A percentile compares a stretch with the other conserved stretches of the same genome.
phyloP scores from a whole-genome alignment of 2,329 filamentous ascomycete species.

The Thelonectria discophora region DNA sequence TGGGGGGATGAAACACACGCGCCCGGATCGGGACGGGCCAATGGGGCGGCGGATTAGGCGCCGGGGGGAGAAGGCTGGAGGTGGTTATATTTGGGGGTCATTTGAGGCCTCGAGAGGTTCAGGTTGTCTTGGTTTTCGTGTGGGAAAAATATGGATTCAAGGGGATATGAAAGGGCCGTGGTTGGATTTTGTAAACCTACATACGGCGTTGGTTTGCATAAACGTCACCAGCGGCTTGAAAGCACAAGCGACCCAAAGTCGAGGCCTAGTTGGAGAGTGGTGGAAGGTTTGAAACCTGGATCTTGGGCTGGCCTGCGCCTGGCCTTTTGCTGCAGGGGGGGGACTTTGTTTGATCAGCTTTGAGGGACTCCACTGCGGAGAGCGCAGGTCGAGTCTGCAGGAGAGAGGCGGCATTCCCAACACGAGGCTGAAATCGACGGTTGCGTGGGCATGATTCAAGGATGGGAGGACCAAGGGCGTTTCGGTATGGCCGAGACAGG shows the following conservation, averaged over 20 bases:
- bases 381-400: too few relatives aligned
- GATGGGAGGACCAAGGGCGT: too few relatives aligned
- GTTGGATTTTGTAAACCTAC: too few relatives aligned
- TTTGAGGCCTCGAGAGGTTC: background rate
- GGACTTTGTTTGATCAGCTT: too few relatives aligned
- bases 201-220: slow-evolving; percentile 1
- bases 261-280: background rate
- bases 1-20: slow-evolving; percentile 43
- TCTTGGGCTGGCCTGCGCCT: background rate
- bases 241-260: background rate
- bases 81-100: slow-evolving; percentile 10
- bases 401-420: too few relatives aligned
- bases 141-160: background rate
- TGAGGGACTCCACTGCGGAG: too few relatives aligned
- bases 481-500: too few relatives aligned
- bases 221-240: slow-evolving; percentile 11
- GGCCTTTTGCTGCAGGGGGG: background rate
- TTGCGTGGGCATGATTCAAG: too few relatives aligned
- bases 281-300: slow-evolving; percentile 15
- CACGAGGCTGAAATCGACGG: too few relatives aligned
- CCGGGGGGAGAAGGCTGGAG: slow-evolving; percentile 30
- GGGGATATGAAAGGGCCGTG: background rate
- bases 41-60: slow-evolving; percentile 43
- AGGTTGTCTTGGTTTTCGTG: background rate
- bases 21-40: slow-evolving; percentile 36